Evolutionary conservation across 2,329 filamentous ascomycete species (phyloP).

Genomic region (Microascus cirrosus): DNA sequence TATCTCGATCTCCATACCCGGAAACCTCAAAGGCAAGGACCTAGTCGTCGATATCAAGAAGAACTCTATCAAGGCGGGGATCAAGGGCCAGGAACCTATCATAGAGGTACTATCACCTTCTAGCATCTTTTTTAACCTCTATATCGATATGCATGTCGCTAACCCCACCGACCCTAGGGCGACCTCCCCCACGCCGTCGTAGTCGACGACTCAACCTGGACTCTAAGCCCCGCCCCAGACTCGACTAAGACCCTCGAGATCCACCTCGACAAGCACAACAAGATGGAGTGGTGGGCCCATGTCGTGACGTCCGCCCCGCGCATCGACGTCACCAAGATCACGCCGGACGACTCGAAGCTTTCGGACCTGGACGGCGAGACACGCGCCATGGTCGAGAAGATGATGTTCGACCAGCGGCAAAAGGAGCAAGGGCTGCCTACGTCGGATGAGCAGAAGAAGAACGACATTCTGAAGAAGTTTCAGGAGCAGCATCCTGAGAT

Average conservation of each 20-base stretch:
- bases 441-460: conserved; percentile 92
- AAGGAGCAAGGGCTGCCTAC: conserved; percentile 86
- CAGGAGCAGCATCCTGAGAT: conserved; percentile 67
- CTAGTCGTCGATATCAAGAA: conserved; percentile 76
- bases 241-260: conserved; percentile 61
- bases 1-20: conserved; percentile 65
- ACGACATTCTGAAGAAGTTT: conserved; percentile 87
- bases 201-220: conserved; percentile 91
- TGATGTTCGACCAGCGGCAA: conserved; percentile 98
- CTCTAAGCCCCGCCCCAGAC: conserved; percentile 61
- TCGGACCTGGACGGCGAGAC: conserved; percentile 92
- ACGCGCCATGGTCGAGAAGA: conserved; percentile 97
- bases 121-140: conserved; percentile 11
- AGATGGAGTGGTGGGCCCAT: conserved; percentile 98
- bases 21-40: conserved; percentile 75
- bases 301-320: conserved; percentile 77
- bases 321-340: conserved; percentile 93
- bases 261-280: conserved; percentile 90
- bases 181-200: conserved; percentile 69
- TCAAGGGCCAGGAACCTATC: conserved; percentile 82
- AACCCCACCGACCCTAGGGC: conserved; percentile 43
- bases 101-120: conserved; percentile 50
- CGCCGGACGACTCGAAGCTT: conserved; percentile 83
- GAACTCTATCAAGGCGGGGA: conserved; percentile 61
- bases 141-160: background rate